Evolutionary conservation across 305 asterid species (phyloP).

Genomic region (Solanum hybrid): DNA sequence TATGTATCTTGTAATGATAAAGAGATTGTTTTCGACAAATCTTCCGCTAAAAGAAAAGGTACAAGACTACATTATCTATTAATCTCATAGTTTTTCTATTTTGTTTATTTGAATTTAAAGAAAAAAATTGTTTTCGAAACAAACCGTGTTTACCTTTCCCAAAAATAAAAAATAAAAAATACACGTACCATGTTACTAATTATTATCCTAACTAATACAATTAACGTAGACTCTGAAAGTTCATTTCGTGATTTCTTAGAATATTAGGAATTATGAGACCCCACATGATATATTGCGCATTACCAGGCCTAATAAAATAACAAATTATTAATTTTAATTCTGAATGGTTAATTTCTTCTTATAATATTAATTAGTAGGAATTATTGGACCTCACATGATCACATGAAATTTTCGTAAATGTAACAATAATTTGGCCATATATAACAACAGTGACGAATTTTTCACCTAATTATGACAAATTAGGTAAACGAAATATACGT

Average conservation of each 20-base stretch:
- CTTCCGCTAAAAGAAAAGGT: neutral
- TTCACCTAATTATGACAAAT: neutral
- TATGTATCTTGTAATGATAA: too few relatives aligned
- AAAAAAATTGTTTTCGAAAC: neutral
- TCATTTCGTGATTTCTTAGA: neutral
- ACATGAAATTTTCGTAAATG: neutral
- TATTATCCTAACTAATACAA: neutral
- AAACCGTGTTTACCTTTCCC: neutral
- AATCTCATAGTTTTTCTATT: neutral
- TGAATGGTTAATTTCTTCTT: neutral
- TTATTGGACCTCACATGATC: neutral
- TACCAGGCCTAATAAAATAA: neutral
- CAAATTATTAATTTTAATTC: neutral
- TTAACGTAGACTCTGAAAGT: neutral
- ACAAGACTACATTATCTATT: neutral
- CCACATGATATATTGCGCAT: neutral
- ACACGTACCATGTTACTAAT: neutral
- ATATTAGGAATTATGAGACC: neutral
- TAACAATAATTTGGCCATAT: neutral
- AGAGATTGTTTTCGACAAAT: too few relatives aligned
- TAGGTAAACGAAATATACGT: neutral
- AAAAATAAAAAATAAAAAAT: neutral
- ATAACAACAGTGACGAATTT: neutral
- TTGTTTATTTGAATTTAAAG: neutral
- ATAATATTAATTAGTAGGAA: neutral